These are phyloP conservation scores for Lyophyllum shimeji DNA, from an alignment of 768 basidiomycete genomes.

Conservation along the genomic window DNA sequence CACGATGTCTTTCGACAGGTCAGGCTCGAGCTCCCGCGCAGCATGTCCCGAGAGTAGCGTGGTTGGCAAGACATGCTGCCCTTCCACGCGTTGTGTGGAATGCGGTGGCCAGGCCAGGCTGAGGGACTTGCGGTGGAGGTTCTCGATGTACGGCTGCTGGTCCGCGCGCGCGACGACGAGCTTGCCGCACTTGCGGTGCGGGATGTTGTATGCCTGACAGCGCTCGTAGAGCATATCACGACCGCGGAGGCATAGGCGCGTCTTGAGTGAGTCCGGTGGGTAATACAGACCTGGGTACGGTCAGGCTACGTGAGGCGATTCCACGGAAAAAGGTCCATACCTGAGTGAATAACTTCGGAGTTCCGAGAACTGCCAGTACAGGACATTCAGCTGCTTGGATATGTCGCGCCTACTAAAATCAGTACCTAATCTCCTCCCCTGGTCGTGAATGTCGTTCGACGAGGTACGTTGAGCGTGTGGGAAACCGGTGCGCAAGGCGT, in stretches of 20 bases:
- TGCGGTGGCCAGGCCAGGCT: constrained; percentile 50
- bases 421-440: constrained; percentile 86
- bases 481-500: constrained; percentile 62
- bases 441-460: constrained; percentile 74
- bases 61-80: constrained; percentile 53
- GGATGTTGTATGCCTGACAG: constrained; percentile 63
- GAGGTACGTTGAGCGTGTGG: constrained; percentile 70
- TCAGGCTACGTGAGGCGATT: neutral
- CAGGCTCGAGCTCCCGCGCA: constrained; percentile 77
- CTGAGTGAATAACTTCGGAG: constrained; percentile 94
- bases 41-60: constrained; percentile 66
- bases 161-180: constrained; percentile 77
- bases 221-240: constrained; percentile 80
- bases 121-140: constrained; percentile 63
- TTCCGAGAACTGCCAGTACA: constrained; percentile 70
- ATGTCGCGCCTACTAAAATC: neutral
- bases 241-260: constrained; percentile 81
- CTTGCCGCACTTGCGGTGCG: constrained; percentile 78
- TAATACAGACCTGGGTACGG: constrained; percentile 74
- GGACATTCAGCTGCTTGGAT: neutral
- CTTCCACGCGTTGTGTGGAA: constrained; percentile 25
- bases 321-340: constrained; percentile 31
- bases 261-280: constrained; percentile 81
- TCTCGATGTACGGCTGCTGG: constrained; percentile 70
- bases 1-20: constrained; percentile 68